phyloP scores from a whole-genome alignment of 1,284 basidiomycete genomes.

The Irpex sp. region DNA sequence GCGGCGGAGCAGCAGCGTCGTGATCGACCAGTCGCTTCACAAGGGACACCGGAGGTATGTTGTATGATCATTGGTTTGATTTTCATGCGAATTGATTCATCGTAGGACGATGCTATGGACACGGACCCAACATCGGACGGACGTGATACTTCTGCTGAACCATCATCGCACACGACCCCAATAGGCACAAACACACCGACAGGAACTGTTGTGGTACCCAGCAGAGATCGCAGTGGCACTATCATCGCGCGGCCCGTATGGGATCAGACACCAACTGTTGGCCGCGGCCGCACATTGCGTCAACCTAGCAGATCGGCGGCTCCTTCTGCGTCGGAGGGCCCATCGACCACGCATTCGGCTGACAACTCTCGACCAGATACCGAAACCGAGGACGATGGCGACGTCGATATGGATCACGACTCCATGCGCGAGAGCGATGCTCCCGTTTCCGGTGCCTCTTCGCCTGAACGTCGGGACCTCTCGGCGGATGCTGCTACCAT shows the following conservation, averaged over 20 bases:
- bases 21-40: slow-evolving; percentile 9
- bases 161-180: slow-evolving; percentile 56
- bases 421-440: slow-evolving; percentile 32
- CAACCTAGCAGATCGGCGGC: slow-evolving; percentile 2
- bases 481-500: slow-evolving; percentile 30
- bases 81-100: background rate
- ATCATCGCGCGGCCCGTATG: slow-evolving; percentile 64
- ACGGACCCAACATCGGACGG: slow-evolving; percentile 17
- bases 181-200: slow-evolving; percentile 57
- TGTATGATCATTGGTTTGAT: background rate
- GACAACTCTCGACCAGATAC: slow-evolving; percentile 62
- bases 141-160: slow-evolving; percentile 55
- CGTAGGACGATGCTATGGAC: slow-evolving; percentile 29
- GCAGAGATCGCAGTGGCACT: slow-evolving; percentile 71
- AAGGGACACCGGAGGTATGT: slow-evolving; percentile 21
- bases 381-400: slow-evolving; percentile 71
- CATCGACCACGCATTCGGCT: slow-evolving; percentile 51
- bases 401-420: slow-evolving; percentile 52
- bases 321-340: slow-evolving; percentile 27
- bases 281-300: slow-evolving; percentile 20
- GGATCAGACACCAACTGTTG: slow-evolving; percentile 38
- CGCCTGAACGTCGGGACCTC: slow-evolving; percentile 37
- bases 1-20: slow-evolving; percentile 20
- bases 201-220: slow-evolving; percentile 46
- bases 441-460: slow-evolving; percentile 25